Conservation (phyloP, 2,329 filamentous ascomycete species). For the Fusarium caatingaense region DNA sequence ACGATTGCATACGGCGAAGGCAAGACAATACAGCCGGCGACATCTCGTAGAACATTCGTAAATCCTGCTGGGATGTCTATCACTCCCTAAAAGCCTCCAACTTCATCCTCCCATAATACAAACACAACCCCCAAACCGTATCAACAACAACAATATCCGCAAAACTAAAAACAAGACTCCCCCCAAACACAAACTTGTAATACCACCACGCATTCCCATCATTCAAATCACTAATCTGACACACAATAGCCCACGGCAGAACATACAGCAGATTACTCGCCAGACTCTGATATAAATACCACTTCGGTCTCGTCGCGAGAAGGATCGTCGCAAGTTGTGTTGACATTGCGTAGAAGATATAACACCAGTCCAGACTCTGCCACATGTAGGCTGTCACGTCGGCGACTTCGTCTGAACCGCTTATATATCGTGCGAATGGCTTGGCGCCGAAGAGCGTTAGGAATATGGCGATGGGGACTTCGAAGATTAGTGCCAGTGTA, state of each 20-base stretch:
- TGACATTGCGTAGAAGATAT: conserved; percentile 74
- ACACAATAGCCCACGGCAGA: conserved; percentile 76
- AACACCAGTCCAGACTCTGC: conserved; percentile 71
- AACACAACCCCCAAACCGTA: conserved; percentile 62
- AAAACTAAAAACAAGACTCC: conserved; percentile 75
- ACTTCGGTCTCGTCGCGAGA: conserved; percentile 70
- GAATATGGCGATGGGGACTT: conserved; percentile 72
- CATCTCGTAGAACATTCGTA: no score
- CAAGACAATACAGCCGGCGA: no score
- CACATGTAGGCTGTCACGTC: conserved; percentile 75
- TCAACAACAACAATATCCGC: conserved; percentile 64
- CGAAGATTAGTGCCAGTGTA: conserved; percentile 64
- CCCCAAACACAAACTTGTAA: conserved; percentile 74
- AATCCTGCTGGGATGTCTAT: no score
- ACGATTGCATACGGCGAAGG: no score
- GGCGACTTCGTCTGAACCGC: conserved; percentile 66
- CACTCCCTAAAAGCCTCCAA: conserved; percentile 51
- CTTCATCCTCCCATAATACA: conserved; percentile 58
- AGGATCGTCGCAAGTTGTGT: conserved; percentile 74
- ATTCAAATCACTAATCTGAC: conserved; percentile 60
- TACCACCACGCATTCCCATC: conserved; percentile 72
- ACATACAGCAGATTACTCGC: conserved; percentile 76
- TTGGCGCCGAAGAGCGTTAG: conserved; percentile 69
- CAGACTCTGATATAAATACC: conserved; percentile 76
- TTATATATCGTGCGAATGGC: conserved; percentile 72